phyloP scores from a whole-genome alignment of 2,329 filamentous ascomycete genomes.

The Pseudogymnoascus sp. region DNA sequence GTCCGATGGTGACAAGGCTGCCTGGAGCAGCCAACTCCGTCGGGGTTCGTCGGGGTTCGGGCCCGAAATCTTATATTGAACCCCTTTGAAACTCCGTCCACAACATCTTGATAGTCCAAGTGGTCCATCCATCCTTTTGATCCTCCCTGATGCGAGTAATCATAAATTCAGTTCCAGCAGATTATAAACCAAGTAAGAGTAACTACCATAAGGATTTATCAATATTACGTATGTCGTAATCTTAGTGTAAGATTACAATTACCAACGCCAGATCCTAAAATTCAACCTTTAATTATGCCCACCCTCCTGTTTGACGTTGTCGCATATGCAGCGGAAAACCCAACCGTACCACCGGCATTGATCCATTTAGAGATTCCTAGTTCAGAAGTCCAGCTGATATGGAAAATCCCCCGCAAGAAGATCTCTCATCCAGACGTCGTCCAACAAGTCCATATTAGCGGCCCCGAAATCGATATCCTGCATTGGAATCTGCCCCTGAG shows the following conservation, averaged over 20 bases:
- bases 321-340: not conserved
- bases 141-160: not conserved
- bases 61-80: not conserved
- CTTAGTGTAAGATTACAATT: not conserved
- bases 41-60: slow-evolving; percentile 1
- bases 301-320: not conserved
- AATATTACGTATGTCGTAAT: not conserved
- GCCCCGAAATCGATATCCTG: slow-evolving; percentile 4
- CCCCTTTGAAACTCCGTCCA: not conserved
- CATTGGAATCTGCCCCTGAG: not conserved
- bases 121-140: not conserved
- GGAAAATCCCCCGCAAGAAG: slow-evolving; percentile 5
- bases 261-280: not conserved
- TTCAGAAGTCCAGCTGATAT: slow-evolving; percentile 3
- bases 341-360: not conserved
- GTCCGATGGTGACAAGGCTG: not conserved
- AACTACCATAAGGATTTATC: not conserved
- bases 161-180: not conserved
- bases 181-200: not conserved
- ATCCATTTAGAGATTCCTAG: not conserved
- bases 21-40: not conserved
- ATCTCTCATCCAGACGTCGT: slow-evolving; percentile 5
- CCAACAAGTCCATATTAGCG: not conserved
- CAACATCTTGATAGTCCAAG: not conserved
- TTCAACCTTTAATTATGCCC: not conserved